phyloP scores from a whole-genome alignment of 352 stramenopile species.

The Blastocystis sp. region DNA sequence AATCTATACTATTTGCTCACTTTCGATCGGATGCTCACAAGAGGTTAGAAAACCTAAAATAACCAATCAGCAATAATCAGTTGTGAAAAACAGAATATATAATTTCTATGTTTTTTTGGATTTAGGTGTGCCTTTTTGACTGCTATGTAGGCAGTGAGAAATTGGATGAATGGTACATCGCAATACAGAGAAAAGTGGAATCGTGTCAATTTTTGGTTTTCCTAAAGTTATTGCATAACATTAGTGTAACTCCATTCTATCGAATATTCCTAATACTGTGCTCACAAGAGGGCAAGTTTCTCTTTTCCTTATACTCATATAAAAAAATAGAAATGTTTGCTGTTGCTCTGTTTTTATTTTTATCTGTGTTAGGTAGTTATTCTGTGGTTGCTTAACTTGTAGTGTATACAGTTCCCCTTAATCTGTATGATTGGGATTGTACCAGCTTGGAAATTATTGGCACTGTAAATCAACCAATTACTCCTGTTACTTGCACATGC shows the following conservation, averaged over 20 bases:
- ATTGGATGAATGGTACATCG: too few relatives aligned
- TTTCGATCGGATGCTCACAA: constrained; percentile 18
- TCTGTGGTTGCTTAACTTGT: background rate
- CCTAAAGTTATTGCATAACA: background rate
- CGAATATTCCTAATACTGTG: background rate
- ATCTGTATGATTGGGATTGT: constrained; percentile 36
- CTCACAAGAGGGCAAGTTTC: background rate
- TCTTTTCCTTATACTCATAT: background rate
- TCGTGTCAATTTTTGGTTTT: too few relatives aligned
- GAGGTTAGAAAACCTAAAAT: background rate
- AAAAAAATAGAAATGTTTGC: background rate
- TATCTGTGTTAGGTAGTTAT: background rate
- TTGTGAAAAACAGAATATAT: background rate
- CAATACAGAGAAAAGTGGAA: too few relatives aligned
- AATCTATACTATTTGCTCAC: too few relatives aligned
- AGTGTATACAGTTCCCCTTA: background rate
- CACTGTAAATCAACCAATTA: constrained; percentile 5
- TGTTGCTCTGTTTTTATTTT: background rate
- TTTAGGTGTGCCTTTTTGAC: background rate
- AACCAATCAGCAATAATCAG: background rate
- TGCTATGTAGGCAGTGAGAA: background rate
- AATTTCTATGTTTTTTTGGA: background rate
- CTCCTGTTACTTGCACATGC: background rate
- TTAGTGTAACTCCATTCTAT: constrained; percentile 4
- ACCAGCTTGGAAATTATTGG: background rate